Evolutionary conservation across 2,329 filamentous ascomycete species (phyloP), one percentile per base, ranked within the genome.

Genomic region (Aspergillus neotritici): DNA sequence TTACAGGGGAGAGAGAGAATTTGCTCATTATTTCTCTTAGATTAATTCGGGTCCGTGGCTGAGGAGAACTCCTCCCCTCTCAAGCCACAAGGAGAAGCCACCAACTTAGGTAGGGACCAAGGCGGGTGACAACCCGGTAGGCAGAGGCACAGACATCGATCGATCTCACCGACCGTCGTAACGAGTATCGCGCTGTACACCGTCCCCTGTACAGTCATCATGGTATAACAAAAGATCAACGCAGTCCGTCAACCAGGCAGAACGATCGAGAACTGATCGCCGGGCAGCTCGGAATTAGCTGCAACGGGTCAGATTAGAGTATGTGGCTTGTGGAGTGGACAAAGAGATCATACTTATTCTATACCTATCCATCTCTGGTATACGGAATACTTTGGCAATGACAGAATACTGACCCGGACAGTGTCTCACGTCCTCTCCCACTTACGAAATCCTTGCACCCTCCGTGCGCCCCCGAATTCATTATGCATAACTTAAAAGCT

Each of bases 401-500:
- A 15, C 13, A 17, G 13, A 16, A 12, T 25, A 7, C 16, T 28
- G 14, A 42, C 37, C 38, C 11, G 13, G 15, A 28, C n/a, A 31
- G 37, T 41, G 36, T 40, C 40, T 40, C 25, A 30, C 14, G 14
- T 25, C 31, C 35, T 28, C 5, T 28, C 13, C 11, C 21, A n/a
- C 43, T 32, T 37, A 37, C 15, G 25, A 17, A 15, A 50, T 44
- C 49, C 47, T 40, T 46, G 9, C 21, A 25, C 21, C 21, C 21
- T 25, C 21, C 21, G 21, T 25, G 21, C 21, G 21, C 21, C 21
- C 21, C 21, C 9, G 21, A 25, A 5, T 25, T 25, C 21, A 36
- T 32, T 31, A 44, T 46, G 38, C 46, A 49, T 47, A 47, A 38
- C 38, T 46, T 34, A 13, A 14, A 46, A 46, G 44, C 43, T 49